Evolutionary conservation across 179 eudicot species (phyloP), one percentile per base, ranked within the genome.

Genomic region (Silene coronaria): DNA sequence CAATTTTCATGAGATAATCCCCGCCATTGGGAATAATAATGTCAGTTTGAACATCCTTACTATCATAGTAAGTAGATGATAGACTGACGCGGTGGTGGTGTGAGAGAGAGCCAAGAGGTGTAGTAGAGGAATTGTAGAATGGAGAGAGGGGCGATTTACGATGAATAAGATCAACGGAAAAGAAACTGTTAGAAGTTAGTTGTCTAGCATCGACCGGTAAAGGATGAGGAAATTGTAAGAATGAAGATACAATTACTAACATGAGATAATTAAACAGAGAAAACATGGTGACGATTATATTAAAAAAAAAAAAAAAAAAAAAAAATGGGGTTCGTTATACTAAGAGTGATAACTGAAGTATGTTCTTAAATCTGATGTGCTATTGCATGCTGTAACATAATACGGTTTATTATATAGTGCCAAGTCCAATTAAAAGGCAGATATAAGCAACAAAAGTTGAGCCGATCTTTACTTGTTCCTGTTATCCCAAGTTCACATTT

Each of bases 71-170:
- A 19, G 61, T 2, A 5, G 78, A 63, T 8, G 80, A 70, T 12
- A 69, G 21, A 7, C 38, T 74, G 13, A 78, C 32, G 21, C 61
- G 73, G 23, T 78, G 75, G 42, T 76, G 74, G 11, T 84, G 89
- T 1, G 80, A 62, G 3, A 73, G 72, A 7, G 86, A 81, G 21
- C 88, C 60, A 42, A 67, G 74, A n/a, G 17, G 86, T 75, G 65
- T 63, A 55, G 12, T 55, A 14, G 76, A 64, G 1, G 83, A 73
- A 71, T 80, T 74, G 74, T 79, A 79, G 57, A 71, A 78, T 0
- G 90, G 88, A 17, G 88, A 86, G 19, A 8, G 72, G 16, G 76
- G 85, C 0, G 91, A 86, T 32, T 86, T 81, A 1, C 87, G 88
- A 45, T 88, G 88, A 32, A 88, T 82, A 32, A 88, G 82, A 71